Evolutionary conservation across 805 yeast genomes (phyloP), one percentile per base, ranked within the genome.

Genomic region (Lipomyces spencermartinsiae): DNA sequence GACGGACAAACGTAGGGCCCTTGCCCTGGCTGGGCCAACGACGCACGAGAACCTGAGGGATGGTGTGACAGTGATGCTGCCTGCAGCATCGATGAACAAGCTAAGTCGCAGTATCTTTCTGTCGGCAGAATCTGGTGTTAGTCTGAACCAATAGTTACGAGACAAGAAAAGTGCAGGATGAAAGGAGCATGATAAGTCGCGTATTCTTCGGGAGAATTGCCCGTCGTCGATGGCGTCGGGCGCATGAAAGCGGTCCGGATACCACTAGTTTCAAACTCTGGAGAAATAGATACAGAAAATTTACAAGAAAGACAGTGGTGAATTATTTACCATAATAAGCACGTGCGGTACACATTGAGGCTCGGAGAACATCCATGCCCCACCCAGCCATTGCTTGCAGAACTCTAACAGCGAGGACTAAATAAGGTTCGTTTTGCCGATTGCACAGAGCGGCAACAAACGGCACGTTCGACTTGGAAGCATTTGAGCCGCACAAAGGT

Each of bases 1-100:
- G 29, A 31, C 60, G 10, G 61, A 62, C 63, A 60, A n/a, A 31
- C 16, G 56, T 53, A 53, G 56, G 56, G 34, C 9, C 29, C 56
- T 12, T 53, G 56, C 56, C 34, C 34, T 25, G 10, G 56, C 34
- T 53, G 56, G 14, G 54, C 19, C 31, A 53, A 16, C 12, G 31
- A 53, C 34, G 35, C 10, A 31, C 19, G 10, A 54, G 58, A 12
- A 43, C 6, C n/a, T 19, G 49, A 8, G 4, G 2, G 19, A 43
- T 16, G 49, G 9, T 16, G 43, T 43, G 22, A 43, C 19, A 16
- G 19, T 8, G 49, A 2, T 43, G 19, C 49, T 3, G 22, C 25
- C 22, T 43, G 49, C 49, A 16, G 49, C 49, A 43, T 16, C 49
- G 49, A 43, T 43, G 49, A 43, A 43, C 49, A 43, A 43, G 49